phyloP scores from a whole-genome alignment of 1,284 basidiomycete species.

The Cyathus olla region DNA sequence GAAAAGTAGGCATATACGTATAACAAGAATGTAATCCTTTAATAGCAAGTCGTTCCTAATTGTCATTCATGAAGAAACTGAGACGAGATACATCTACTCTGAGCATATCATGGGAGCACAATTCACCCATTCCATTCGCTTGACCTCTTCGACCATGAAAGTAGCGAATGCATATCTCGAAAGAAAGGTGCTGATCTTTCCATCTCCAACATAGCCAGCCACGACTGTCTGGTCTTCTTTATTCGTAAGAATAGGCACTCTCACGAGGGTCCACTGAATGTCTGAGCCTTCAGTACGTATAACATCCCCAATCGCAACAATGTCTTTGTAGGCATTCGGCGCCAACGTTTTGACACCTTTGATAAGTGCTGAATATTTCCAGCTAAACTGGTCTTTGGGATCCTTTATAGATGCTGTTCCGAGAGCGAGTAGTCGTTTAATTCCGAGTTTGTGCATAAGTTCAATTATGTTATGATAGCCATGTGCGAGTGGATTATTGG shows the following conservation, averaged over 20 bases:
- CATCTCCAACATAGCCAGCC: conserved; percentile 76
- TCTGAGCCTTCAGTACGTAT: conserved; percentile 59
- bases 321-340: conserved; percentile 52
- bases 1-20: no score
- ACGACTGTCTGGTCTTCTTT: conserved; percentile 54
- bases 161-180: conserved; percentile 67
- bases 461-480: conserved; percentile 66
- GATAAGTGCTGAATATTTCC: conserved; percentile 58
- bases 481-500: conserved; percentile 67
- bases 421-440: conserved; percentile 71
- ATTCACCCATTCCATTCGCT: conserved; percentile 61
- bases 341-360: conserved; percentile 44
- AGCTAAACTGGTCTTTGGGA: conserved; percentile 65
- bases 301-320: conserved; percentile 61
- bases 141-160: conserved; percentile 68
- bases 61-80: no score
- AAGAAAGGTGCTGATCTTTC: conserved; percentile 56
- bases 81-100: conserved; percentile 17
- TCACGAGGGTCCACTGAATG: conserved; percentile 74
- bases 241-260: conserved; percentile 71
- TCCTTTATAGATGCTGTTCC: conserved; percentile 75
- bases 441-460: conserved; percentile 59
- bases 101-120: conserved; percentile 52
- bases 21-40: neutral
- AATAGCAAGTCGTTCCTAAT: no score